Evolutionary conservation across 2,329 filamentous ascomycete genomes (phyloP).

Genomic region (Verticillium klebahnii): DNA sequence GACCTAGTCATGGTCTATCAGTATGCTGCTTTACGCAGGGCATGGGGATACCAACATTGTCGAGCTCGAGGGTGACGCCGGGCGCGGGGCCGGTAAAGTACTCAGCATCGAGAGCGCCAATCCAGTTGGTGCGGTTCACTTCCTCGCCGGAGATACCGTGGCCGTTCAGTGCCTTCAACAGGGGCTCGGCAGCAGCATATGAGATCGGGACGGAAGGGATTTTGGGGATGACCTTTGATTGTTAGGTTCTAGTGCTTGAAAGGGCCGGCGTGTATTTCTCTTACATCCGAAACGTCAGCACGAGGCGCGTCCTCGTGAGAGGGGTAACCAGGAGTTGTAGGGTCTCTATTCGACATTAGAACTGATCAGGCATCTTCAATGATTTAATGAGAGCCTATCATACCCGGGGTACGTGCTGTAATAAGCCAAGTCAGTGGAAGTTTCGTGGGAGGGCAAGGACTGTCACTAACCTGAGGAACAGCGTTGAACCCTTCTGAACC

Average conservation of each 20-base stretch:
- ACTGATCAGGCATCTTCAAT: conserved; percentile 24
- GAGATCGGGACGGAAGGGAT: conserved; percentile 83
- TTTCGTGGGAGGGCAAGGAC: neutral
- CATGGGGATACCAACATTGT: conserved; percentile 51
- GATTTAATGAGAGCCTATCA: neutral
- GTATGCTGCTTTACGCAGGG: conserved; percentile 23
- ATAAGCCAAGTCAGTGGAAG: neutral
- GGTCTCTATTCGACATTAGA: conserved; percentile 43
- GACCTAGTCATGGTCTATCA: neutral
- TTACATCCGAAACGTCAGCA: conserved; percentile 44
- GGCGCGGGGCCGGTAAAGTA: conserved; percentile 44
- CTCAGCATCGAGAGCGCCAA: conserved; percentile 42
- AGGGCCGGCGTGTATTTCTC: neutral
- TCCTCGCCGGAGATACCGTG: conserved; percentile 64
- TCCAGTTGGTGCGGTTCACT: conserved; percentile 57
- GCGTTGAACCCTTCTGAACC: conserved; percentile 73
- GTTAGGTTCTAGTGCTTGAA: neutral
- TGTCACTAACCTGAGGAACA: conserved; percentile 39
- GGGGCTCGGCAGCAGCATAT: conserved; percentile 68
- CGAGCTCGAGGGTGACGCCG: conserved; percentile 56
- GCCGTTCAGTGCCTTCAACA: conserved; percentile 74
- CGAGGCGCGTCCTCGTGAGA: conserved; percentile 69
- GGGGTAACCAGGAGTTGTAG: conserved; percentile 78
- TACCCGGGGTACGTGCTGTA: neutral
- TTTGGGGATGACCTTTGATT: conserved; percentile 52